A percentile compares a stretch with the other conserved stretches of the same genome.
Conservation (phyloP, 2,329 filamentous ascomycete species). For the Penicillium fuscoglaucum region DNA sequence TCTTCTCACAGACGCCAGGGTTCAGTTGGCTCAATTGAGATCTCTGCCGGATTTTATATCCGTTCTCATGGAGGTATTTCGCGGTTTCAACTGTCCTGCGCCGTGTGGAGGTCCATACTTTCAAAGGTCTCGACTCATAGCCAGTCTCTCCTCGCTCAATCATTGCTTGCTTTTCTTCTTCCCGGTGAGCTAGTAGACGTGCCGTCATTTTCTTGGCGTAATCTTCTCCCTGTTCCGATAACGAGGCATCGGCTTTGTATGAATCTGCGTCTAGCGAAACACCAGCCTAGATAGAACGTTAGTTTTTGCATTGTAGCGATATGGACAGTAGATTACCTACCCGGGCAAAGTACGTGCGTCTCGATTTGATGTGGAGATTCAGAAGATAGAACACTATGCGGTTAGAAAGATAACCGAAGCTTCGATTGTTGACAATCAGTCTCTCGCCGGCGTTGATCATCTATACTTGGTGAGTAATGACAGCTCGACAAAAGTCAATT, state of each 20-base stretch:
- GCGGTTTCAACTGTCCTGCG: constrained; percentile 88
- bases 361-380: constrained; percentile 93
- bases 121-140: constrained; percentile 73
- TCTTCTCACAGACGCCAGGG: constrained; percentile 91
- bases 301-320: constrained; percentile 3
- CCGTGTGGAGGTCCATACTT: constrained; percentile 92
- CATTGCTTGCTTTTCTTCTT: constrained; percentile 72
- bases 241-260: constrained; percentile 84
- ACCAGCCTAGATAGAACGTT: constrained; percentile 57
- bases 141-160: constrained; percentile 67
- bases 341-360: constrained; percentile 89
- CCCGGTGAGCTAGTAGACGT: constrained; percentile 75
- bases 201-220: constrained; percentile 88
- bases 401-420: constrained; percentile 94
- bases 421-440: constrained; percentile 94
- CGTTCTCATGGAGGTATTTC: constrained; percentile 72
- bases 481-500: neutral
- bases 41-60: constrained; percentile 84
- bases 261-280: constrained; percentile 84
- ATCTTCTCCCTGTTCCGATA: constrained; percentile 75
- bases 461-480: constrained; percentile 30
- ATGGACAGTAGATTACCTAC: constrained; percentile 37
- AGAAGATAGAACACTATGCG: constrained; percentile 98
- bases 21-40: constrained; percentile 98
- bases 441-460: constrained; percentile 97